Evolutionary conservation across 1,284 basidiomycete species (phyloP).

Genomic region (Porogramme epimiltina): DNA sequence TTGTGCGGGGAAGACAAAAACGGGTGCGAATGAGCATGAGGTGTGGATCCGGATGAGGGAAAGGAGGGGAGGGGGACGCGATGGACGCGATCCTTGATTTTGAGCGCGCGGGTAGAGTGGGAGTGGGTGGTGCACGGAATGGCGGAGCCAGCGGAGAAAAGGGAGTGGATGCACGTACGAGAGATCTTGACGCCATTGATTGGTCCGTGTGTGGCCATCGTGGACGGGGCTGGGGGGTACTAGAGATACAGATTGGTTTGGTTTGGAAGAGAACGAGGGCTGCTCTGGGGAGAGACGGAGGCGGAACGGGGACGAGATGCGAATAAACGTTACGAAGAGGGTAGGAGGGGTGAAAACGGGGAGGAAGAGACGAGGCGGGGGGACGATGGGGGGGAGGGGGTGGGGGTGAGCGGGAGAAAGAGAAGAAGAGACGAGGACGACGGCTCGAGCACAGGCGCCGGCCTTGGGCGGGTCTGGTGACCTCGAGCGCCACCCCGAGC

Average conservation of each 20-base stretch:
- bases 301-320: slow-evolving; percentile 5
- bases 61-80: slow-evolving; percentile 19
- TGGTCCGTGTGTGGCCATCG: slow-evolving; percentile 77
- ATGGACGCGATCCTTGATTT: slow-evolving; percentile 25
- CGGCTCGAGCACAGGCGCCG: slow-evolving; percentile 13
- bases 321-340: slow-evolving; percentile 7
- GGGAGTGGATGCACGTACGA: slow-evolving; percentile 57
- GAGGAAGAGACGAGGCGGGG: slow-evolving; percentile 1
- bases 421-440: slow-evolving; percentile 18
- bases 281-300: slow-evolving; percentile 7
- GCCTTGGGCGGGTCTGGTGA: neutral
- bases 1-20: slow-evolving; percentile 21
- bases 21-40: slow-evolving; percentile 12
- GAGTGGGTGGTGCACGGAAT: slow-evolving; percentile 3
- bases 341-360: neutral
- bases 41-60: slow-evolving; percentile 21
- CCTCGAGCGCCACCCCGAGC: too few relatives aligned
- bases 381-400: slow-evolving; percentile 3
- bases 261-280: slow-evolving; percentile 17
- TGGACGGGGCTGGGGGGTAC: slow-evolving; percentile 19
- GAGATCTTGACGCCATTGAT: slow-evolving; percentile 92
- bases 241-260: slow-evolving; percentile 30
- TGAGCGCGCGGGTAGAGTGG: slow-evolving; percentile 4
- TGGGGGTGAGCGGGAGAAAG: slow-evolving; percentile 18
- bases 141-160: slow-evolving; percentile 28